Percentiles rank a stretch among this genome's conserved stretches.
phyloP scores from a whole-genome alignment of 805 yeast genomes.

The Pichia manshurica region DNA sequence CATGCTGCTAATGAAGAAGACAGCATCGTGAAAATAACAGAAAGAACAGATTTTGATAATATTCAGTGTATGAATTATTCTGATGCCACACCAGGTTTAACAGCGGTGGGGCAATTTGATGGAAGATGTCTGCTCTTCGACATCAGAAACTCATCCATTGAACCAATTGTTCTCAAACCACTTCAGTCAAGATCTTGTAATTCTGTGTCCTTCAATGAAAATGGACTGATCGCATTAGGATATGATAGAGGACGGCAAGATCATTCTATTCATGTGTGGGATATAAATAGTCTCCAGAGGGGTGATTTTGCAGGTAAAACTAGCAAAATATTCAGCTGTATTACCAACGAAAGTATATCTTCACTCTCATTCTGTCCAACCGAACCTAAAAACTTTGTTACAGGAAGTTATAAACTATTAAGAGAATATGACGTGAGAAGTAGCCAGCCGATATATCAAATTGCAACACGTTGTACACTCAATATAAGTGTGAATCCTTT shows the following conservation, averaged over 20 bases:
- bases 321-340: constrained; percentile 46
- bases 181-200: constrained; percentile 72
- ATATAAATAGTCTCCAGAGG: constrained; percentile 33
- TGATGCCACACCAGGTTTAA: constrained; percentile 45
- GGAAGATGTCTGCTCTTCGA: constrained; percentile 65
- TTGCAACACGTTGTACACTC: constrained; percentile 67
- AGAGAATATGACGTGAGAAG: constrained; percentile 73
- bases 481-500: constrained; percentile 67
- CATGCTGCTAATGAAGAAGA: constrained; percentile 36
- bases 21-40: constrained; percentile 45
- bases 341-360: constrained; percentile 69
- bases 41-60: constrained; percentile 58
- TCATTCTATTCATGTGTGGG: constrained; percentile 75
- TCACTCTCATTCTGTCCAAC: constrained; percentile 64
- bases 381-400: constrained; percentile 48
- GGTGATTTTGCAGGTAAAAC: constrained; percentile 48
- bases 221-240: constrained; percentile 68
- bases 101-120: constrained; percentile 69
- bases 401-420: constrained; percentile 71
- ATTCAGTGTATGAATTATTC: constrained; percentile 67
- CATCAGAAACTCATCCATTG: constrained; percentile 32
- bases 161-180: constrained; percentile 44
- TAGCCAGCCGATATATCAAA: constrained; percentile 60
- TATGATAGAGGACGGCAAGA: constrained; percentile 74
- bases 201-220: constrained; percentile 59